phyloP scores from a whole-genome alignment of 2,329 filamentous ascomycete species.

The Neofusicoccum kwambonambiense region DNA sequence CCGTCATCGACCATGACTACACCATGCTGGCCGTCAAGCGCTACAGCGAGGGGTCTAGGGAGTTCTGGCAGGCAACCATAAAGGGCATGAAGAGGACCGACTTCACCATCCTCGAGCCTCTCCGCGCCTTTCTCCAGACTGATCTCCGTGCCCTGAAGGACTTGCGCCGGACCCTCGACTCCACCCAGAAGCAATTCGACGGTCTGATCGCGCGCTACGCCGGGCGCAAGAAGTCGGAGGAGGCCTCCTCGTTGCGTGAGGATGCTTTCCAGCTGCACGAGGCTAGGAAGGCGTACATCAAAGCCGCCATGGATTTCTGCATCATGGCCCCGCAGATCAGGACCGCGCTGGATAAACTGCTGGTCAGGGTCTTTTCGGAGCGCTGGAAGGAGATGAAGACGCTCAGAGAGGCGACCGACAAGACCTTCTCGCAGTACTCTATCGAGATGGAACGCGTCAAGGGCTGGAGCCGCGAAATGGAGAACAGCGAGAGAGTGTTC shows the following conservation, averaged over 20 bases:
- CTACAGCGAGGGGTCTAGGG: constrained; percentile 79
- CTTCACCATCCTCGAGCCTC: constrained; percentile 72
- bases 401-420: constrained; percentile 63
- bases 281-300: constrained; percentile 84
- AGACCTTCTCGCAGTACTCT: constrained; percentile 64
- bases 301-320: constrained; percentile 91
- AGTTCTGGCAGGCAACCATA: constrained; percentile 80
- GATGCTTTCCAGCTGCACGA: constrained; percentile 96
- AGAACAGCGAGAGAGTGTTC: constrained; percentile 80
- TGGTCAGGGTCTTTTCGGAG: constrained; percentile 81
- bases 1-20: constrained; percentile 91
- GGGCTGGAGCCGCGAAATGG: constrained; percentile 94
- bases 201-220: constrained; percentile 77
- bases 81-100: constrained; percentile 76
- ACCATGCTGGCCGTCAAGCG: constrained; percentile 82
- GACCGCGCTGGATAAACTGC: constrained; percentile 76
- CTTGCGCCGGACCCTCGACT: constrained; percentile 70
- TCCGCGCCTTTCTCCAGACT: constrained; percentile 71
- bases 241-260: constrained; percentile 84
- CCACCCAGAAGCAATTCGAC: constrained; percentile 82
- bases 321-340: constrained; percentile 83
- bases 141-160: constrained; percentile 89
- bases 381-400: constrained; percentile 83
- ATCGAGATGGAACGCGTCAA: constrained; percentile 86
- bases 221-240: constrained; percentile 86